Evolutionary conservation across 345 rosid genomes (phyloP).

Genomic region (Abelmoschus esculentus): DNA sequence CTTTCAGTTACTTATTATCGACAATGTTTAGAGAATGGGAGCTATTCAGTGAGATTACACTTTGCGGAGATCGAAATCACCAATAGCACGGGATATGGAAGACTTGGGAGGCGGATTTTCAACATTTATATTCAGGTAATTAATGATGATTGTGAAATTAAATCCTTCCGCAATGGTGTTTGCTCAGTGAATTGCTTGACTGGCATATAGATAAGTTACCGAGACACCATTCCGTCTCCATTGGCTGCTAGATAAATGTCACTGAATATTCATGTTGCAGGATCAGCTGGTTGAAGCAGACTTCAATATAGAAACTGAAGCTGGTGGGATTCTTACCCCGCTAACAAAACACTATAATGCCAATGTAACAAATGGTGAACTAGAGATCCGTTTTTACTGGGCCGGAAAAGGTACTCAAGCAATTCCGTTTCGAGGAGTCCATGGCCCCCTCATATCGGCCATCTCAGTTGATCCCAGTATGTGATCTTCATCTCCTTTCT

Average conservation of each 20-base stretch:
- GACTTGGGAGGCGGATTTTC: conserved; percentile 38
- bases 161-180: not conserved
- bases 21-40: conserved; percentile 36
- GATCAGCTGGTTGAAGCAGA: conserved; percentile 23
- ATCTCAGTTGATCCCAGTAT: conserved; percentile 21
- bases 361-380: conserved; percentile 1
- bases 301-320: conserved; percentile 27
- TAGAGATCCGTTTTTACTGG: conserved; percentile 32
- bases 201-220: not conserved
- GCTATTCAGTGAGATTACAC: conserved; percentile 29
- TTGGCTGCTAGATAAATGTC: not conserved
- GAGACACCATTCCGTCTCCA: not conserved
- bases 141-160: not conserved
- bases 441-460: conserved; percentile 32
- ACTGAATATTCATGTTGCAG: conserved; percentile 14
- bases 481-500: not conserved
- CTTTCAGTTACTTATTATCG: conserved; percentile 39
- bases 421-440: conserved; percentile 20
- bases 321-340: conserved; percentile 21
- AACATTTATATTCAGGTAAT: conserved; percentile 40
- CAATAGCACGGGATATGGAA: conserved; percentile 21
- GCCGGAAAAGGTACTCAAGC: conserved; percentile 40
- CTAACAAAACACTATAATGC: conserved; percentile 5
- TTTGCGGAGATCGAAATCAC: conserved; percentile 36
- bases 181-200: not conserved